Conservation (phyloP, 805 yeast species). For the Wickerhamomyces tratensis region DNA sequence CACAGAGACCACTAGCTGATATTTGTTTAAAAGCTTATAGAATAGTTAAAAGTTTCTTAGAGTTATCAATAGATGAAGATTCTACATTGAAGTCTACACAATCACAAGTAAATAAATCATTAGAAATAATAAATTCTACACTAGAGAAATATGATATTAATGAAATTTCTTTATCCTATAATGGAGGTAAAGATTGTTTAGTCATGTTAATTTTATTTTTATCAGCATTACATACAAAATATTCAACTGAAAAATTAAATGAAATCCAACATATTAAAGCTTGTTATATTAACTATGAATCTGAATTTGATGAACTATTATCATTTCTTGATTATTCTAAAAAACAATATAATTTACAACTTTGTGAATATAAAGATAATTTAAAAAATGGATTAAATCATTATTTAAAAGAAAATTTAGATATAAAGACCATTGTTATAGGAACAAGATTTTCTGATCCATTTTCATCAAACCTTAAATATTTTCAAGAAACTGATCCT, state of each 20-base stretch:
- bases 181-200: conserved; percentile 96
- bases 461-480: conserved; percentile 47
- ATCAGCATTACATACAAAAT: conserved; percentile 35
- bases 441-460: conserved; percentile 91
- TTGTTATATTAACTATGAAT: conserved; percentile 69
- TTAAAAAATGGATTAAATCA: conserved; percentile 62
- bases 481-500: conserved; percentile 71
- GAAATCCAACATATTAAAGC: conserved; percentile 32
- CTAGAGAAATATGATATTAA: conserved; percentile 19
- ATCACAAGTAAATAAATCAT: conserved; percentile 14
- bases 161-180: conserved; percentile 73
- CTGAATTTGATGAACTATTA: conserved; percentile 62
- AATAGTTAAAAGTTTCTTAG: neutral
- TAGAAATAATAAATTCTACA: conserved; percentile 9
- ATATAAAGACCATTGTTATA: conserved; percentile 67
- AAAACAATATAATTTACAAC: conserved; percentile 40
- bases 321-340: conserved; percentile 53
- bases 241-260: conserved; percentile 5
- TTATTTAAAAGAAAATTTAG: conserved; percentile 43
- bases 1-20: neutral
- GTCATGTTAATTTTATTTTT: conserved; percentile 74
- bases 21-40: neutral
- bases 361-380: conserved; percentile 25
- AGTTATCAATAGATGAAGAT: neutral
- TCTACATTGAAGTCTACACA: conserved; percentile 10